Percentiles rank a stretch among this genome's conserved stretches.
Evolutionary conservation across 2,329 filamentous ascomycete genomes (phyloP).

Genomic region (Sclerotinia sclerotiorum): DNA sequence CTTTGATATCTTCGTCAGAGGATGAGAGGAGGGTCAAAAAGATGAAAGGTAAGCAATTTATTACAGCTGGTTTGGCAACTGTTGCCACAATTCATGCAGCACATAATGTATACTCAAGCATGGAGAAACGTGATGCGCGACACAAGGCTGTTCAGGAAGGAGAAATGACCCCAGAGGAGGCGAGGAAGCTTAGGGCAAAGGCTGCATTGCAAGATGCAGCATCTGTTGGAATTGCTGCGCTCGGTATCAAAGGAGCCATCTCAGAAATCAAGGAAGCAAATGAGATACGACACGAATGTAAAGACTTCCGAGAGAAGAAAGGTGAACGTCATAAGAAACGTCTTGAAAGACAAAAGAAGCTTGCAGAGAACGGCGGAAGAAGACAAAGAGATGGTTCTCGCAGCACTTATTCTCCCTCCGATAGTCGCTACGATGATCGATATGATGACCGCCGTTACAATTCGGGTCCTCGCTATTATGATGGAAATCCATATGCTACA

Average conservation of each 20-base stretch:
- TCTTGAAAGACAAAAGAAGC: constrained; percentile 46
- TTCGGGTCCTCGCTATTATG: constrained; percentile 45
- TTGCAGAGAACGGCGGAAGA: constrained; percentile 28
- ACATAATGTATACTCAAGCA: constrained; percentile 61
- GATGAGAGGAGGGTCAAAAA: constrained; percentile 64
- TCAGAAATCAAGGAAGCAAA: constrained; percentile 68
- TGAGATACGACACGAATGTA: constrained; percentile 56
- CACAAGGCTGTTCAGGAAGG: constrained; percentile 60
- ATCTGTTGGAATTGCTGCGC: constrained; percentile 64
- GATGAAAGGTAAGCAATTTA: constrained; percentile 63
- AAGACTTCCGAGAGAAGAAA: constrained; percentile 53
- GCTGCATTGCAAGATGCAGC: constrained; percentile 63
- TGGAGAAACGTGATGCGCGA: constrained; percentile 63
- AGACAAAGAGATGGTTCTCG: constrained; percentile 20
- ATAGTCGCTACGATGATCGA: constrained; percentile 27
- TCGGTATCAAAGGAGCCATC: constrained; percentile 65
- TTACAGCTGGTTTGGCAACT: constrained; percentile 65
- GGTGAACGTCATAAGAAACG: constrained; percentile 47
- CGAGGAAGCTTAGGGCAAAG: constrained; percentile 61
- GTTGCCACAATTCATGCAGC: constrained; percentile 69
- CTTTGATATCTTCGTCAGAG: constrained; percentile 58
- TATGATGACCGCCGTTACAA: constrained; percentile 37
- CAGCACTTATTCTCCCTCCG: constrained; percentile 19
- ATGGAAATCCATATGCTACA: constrained; percentile 48
- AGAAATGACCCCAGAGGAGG: constrained; percentile 61